Conservation (phyloP, 345 rosid genomes). For the Corchorus capsularis region DNA sequence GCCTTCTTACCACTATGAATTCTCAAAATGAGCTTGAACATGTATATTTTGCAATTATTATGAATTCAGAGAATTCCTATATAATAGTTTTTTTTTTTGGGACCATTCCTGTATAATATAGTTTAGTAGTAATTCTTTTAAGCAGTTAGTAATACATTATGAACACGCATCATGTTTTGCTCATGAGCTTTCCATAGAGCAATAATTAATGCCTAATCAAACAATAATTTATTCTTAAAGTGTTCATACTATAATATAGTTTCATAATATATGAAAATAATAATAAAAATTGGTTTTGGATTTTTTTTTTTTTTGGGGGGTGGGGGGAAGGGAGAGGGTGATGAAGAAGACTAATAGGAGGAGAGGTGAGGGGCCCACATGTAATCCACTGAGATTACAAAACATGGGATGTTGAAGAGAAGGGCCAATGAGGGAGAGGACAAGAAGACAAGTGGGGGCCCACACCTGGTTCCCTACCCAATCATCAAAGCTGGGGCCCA, state of each 20-base stretch:
- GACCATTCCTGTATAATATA: neutral
- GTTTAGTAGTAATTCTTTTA: neutral
- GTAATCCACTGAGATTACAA: constrained; percentile 38
- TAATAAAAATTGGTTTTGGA: too few species aligned
- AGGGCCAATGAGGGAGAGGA: constrained; percentile 30
- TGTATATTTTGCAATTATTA: too few species aligned
- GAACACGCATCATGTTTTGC: neutral
- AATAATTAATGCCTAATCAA: too few species aligned
- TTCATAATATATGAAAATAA: too few species aligned
- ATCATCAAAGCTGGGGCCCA: constrained; percentile 52
- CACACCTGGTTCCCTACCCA: constrained; percentile 51
- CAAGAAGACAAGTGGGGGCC: constrained; percentile 53
- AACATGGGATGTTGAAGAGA: constrained; percentile 15
- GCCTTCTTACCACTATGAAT: too few species aligned
- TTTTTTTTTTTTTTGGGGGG: too few species aligned
- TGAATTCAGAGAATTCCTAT: too few species aligned
- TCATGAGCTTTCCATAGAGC: too few species aligned
- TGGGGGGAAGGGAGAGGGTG: neutral
- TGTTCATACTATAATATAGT: too few species aligned
- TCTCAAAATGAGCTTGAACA: too few species aligned
- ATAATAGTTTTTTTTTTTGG: too few species aligned
- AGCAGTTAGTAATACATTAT: neutral
- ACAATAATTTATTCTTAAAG: too few species aligned
- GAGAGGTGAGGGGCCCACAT: constrained; percentile 19
- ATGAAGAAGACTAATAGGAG: neutral